These are phyloP conservation scores for Xerocomellus chrysenteron DNA, from an alignment of 768 basidiomycete species.

Conservation along the genomic window DNA sequence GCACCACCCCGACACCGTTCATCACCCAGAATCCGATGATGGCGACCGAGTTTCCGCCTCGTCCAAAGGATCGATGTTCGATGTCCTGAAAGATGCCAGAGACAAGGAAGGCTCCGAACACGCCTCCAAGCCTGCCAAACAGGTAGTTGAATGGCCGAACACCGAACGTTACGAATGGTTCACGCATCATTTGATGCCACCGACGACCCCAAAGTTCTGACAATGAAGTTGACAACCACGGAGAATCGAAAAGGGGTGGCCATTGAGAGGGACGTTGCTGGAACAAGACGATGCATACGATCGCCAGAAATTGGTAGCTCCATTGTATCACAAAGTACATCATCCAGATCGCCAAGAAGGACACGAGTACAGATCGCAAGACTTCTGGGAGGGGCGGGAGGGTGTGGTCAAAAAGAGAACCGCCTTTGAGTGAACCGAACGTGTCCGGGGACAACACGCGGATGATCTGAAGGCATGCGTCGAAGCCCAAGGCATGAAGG, in stretches of 20 bases:
- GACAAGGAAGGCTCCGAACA: constrained; percentile 56
- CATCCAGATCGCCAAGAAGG: constrained; percentile 33
- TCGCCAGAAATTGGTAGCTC: constrained; percentile 39
- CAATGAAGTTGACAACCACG: constrained; percentile 57
- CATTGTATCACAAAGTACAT: constrained; percentile 47
- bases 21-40: constrained; percentile 54
- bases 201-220: constrained; percentile 59
- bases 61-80: constrained; percentile 32
- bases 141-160: constrained; percentile 41
- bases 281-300: constrained; percentile 47
- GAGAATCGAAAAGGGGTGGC: constrained; percentile 60
- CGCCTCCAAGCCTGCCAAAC: constrained; percentile 47
- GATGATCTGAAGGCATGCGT: constrained; percentile 7
- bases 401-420: constrained; percentile 34
- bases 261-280: constrained; percentile 50
- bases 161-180: constrained; percentile 46
- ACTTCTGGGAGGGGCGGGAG: constrained; percentile 33
- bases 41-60: constrained; percentile 42
- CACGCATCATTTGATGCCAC: constrained; percentile 70
- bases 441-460: constrained; percentile 38
- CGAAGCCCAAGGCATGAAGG: constrained; percentile 11
- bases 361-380: constrained; percentile 42
- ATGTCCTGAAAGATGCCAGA: constrained; percentile 60
- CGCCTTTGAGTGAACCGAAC: constrained; percentile 34
- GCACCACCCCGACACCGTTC: constrained; percentile 48